Evolutionary conservation across 2,329 filamentous ascomycete genomes (phyloP).

Genomic region (Lachnellula occidentalis): DNA sequence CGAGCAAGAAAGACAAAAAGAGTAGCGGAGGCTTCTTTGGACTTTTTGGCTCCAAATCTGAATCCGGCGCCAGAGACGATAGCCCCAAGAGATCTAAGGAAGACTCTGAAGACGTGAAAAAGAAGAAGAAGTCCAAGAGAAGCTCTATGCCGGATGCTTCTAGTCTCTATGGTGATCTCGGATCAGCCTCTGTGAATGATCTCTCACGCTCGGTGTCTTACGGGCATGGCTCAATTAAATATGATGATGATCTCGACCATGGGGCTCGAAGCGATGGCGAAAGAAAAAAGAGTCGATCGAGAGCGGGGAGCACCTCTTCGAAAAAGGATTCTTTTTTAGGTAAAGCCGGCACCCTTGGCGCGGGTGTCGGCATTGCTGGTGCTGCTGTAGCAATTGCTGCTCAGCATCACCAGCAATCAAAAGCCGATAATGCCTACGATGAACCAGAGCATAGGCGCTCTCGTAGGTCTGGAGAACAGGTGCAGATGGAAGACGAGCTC

Average conservation of each 20-base stretch:
- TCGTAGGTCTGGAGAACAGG: constrained; percentile 3
- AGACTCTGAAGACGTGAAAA: constrained; percentile 27
- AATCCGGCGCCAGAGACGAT: constrained; percentile 22
- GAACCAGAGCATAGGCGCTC: constrained; percentile 14
- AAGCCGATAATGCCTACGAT: constrained; percentile 28
- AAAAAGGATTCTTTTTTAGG: constrained; percentile 61
- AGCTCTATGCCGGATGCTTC: constrained; percentile 24
- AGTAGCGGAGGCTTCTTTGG: constrained; percentile 42
- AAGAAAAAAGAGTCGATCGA: constrained; percentile 26
- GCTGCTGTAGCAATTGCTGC: constrained; percentile 35
- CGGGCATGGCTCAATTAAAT: constrained; percentile 18
- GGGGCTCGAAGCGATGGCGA: constrained; percentile 21
- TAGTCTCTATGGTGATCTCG: constrained; percentile 22
- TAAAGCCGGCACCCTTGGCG: constrained; percentile 66
- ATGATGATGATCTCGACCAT: constrained; percentile 21
- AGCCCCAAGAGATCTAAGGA: constrained; percentile 23
- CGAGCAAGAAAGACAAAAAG: constrained; percentile 35
- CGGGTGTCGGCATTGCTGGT: constrained; percentile 59
- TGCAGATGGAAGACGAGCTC: constrained; percentile 34
- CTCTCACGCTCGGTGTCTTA: constrained; percentile 21
- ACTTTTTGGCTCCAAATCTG: constrained; percentile 34
- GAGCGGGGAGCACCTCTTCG: constrained; percentile 22
- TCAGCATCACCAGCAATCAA: constrained; percentile 31
- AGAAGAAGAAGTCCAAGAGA: constrained; percentile 30
- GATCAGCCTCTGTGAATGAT: constrained; percentile 21